These are phyloP conservation scores for Elymus sibiricus DNA, from an alignment of 176 grass and related monocot species.

Conservation along the genomic window DNA sequence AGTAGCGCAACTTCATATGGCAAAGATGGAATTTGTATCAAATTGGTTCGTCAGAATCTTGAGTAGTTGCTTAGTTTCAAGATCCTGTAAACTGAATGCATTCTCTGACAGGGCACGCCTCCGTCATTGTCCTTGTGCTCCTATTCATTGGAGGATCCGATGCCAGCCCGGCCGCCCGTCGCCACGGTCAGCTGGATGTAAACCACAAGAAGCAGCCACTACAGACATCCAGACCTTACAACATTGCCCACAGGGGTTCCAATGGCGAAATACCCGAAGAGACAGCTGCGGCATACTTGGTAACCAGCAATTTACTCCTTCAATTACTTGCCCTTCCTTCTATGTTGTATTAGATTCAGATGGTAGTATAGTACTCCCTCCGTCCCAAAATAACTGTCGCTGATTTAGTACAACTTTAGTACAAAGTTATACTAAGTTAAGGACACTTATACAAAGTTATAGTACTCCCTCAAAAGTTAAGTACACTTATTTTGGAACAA, in stretches of 20 bases:
- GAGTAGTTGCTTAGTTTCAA: not conserved
- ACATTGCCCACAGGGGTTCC: conserved; percentile 63
- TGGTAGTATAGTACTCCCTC: too few relatives aligned
- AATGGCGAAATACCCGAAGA: conserved; percentile 66
- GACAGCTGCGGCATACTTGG: conserved; percentile 45
- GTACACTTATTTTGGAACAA: too few relatives aligned
- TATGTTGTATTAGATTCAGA: too few relatives aligned
- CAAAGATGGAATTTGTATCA: not conserved
- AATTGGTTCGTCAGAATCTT: not conserved
- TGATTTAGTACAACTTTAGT: too few relatives aligned
- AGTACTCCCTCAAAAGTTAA: too few relatives aligned
- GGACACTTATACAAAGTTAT: too few relatives aligned
- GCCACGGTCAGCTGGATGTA: conserved; percentile 14
- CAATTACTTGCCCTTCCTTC: too few relatives aligned
- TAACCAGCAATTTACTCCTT: conserved; percentile 4
- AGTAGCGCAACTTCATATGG: not conserved
- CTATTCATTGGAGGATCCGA: conserved; percentile 7
- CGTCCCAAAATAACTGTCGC: too few relatives aligned
- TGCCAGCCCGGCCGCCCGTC: not conserved
- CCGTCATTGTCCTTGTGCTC: conserved; percentile 28
- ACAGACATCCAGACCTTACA: conserved; percentile 59
- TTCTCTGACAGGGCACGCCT: conserved; percentile 37
- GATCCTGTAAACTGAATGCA: not conserved
- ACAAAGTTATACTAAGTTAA: too few relatives aligned
- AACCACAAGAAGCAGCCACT: conserved; percentile 41